Percentiles rank a stretch among this genome's conserved stretches.
These are phyloP conservation scores for Tolypocladium sp. DNA, from an alignment of 2,329 filamentous ascomycete species.

Conservation along the genomic window DNA sequence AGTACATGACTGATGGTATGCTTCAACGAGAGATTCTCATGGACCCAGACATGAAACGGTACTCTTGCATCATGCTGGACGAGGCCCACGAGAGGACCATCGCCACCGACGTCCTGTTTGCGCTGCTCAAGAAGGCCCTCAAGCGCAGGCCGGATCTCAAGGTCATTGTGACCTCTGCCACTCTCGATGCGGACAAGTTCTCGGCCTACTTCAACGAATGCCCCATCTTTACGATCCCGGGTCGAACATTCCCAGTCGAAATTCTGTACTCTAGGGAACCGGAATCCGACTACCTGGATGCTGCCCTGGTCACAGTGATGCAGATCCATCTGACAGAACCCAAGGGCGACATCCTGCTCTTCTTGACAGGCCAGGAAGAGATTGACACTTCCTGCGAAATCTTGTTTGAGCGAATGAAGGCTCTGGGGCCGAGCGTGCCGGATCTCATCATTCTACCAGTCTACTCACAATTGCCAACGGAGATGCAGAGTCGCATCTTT, in stretches of 20 bases:
- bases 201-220: constrained; percentile 93
- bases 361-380: constrained; percentile 94
- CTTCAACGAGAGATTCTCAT: constrained; percentile 89
- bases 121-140: constrained; percentile 84
- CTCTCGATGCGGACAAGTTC: constrained; percentile 94
- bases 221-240: constrained; percentile 93
- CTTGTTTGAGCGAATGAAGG: constrained; percentile 91
- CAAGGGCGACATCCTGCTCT: constrained; percentile 87
- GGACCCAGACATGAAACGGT: constrained; percentile 79
- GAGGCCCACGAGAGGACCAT: constrained; percentile 98
- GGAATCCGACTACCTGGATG: constrained; percentile 90
- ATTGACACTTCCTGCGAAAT: constrained; percentile 95
- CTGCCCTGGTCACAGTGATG: constrained; percentile 94
- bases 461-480: constrained; percentile 87
- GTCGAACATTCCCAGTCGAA: constrained; percentile 90
- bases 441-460: constrained; percentile 90
- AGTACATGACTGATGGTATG: constrained; percentile 99
- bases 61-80: constrained; percentile 96
- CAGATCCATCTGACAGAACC: constrained; percentile 94
- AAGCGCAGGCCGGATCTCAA: constrained; percentile 81
- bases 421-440: constrained; percentile 79
- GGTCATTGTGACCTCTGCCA: constrained; percentile 93
- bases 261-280: constrained; percentile 92
- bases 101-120: constrained; percentile 90
- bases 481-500: constrained; percentile 91